A percentile compares a stretch with the other conserved stretches of the same genome.
These are phyloP conservation scores for Vanrija humicola DNA, from an alignment of 1,284 basidiomycete species.

Conservation along the genomic window DNA sequence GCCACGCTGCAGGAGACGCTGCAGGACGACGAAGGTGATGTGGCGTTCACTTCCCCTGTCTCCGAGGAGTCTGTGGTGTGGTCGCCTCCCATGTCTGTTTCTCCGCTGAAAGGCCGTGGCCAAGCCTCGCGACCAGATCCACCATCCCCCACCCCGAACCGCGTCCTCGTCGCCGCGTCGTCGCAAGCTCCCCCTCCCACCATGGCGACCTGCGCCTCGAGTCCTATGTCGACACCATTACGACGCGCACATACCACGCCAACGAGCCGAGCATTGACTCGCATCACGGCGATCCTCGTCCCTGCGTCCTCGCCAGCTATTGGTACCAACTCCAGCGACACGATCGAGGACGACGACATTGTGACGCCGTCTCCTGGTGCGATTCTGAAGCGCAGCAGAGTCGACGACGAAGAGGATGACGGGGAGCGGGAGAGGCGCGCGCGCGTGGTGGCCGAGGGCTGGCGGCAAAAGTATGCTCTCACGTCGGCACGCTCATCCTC, in stretches of 20 bases:
- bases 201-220: neutral
- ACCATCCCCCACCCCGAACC: conserved; percentile 10
- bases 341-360: conserved; percentile 28
- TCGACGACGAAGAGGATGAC: conserved; percentile 19
- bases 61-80: conserved; percentile 3
- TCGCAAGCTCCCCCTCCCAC: neutral
- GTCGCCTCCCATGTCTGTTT: conserved; percentile 7
- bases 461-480: conserved; percentile 44
- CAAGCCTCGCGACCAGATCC: neutral
- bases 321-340: conserved; percentile 23
- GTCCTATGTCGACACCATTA: no score
- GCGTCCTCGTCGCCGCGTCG: conserved; percentile 6
- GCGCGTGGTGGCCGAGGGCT: conserved; percentile 34
- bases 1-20: conserved; percentile 8
- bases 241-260: neutral
- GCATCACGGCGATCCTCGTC: conserved; percentile 15
- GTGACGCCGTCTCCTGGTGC: conserved; percentile 22
- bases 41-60: conserved; percentile 10
- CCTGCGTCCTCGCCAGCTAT: conserved; percentile 18
- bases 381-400: neutral
- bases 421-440: conserved; percentile 25
- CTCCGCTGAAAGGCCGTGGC: neutral
- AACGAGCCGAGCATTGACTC: neutral
- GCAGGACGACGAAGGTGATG: conserved; percentile 1
- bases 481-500: conserved; percentile 5